Conservation (phyloP, 2,329 filamentous ascomycete species). For the Blastomyces parvus region DNA sequence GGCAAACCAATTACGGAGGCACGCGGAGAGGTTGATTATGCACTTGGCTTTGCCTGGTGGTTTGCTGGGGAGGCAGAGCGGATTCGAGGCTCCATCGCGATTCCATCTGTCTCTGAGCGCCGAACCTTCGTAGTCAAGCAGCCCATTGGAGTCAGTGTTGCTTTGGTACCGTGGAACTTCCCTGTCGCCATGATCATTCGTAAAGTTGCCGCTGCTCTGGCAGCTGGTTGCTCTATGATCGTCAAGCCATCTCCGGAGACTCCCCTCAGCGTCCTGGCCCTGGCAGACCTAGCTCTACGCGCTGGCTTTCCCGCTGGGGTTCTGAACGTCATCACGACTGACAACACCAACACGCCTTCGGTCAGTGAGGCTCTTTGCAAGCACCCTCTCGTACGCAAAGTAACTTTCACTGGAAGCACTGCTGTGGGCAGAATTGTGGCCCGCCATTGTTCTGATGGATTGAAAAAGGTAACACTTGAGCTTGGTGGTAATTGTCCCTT, state of each 20-base stretch:
- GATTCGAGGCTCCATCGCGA: neutral
- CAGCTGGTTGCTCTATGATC: constrained; percentile 18
- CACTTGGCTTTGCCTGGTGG: neutral
- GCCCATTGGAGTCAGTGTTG: neutral
- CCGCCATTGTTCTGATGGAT: constrained; percentile 22
- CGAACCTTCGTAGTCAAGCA: neutral
- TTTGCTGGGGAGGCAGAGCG: neutral
- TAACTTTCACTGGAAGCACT: constrained; percentile 46
- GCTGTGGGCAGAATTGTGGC: constrained; percentile 24
- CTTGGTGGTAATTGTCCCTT: constrained; percentile 34
- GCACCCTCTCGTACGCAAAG: constrained; percentile 58
- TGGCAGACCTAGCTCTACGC: constrained; percentile 14
- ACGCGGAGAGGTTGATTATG: neutral
- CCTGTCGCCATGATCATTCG: constrained; percentile 9
- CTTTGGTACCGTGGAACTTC: neutral
- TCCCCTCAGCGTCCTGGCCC: constrained; percentile 68
- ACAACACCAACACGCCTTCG: constrained; percentile 52
- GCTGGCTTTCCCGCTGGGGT: constrained; percentile 36
- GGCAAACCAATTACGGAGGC: neutral
- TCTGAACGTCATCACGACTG: constrained; percentile 67
- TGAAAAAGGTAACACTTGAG: constrained; percentile 37
- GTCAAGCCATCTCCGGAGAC: constrained; percentile 64
- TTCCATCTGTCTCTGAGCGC: neutral
- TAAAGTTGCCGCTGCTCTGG: constrained; percentile 23
- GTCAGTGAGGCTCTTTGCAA: constrained; percentile 14